Evolutionary conservation across 371 early-diverging fungal species (phyloP).

Genomic region (Nosema muscidifuracis): DNA sequence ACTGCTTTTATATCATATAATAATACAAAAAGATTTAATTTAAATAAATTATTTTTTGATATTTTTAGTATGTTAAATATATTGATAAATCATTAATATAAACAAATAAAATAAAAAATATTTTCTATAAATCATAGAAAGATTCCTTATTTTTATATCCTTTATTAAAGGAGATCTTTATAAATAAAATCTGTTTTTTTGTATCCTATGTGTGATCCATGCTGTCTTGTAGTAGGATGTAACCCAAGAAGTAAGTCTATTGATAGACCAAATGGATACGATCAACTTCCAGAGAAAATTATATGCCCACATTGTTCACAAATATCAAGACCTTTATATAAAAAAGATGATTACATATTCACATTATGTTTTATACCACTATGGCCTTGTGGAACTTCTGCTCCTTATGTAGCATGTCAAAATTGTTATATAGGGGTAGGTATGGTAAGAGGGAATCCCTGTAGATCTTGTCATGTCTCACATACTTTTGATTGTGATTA

Average conservation of each 20-base stretch:
- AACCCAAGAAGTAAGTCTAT: background rate
- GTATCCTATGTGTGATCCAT: slow-evolving; percentile 6
- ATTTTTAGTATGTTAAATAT: no score
- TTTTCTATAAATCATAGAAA: no score
- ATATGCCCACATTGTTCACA: slow-evolving; percentile 34
- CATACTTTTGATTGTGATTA: slow-evolving; percentile 17
- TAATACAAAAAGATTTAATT: no score
- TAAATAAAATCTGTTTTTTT: background rate
- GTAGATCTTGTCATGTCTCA: slow-evolving; percentile 18
- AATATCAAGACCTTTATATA: slow-evolving; percentile 17
- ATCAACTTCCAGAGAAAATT: slow-evolving; percentile 31
- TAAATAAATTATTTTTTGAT: no score
- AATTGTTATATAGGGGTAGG: slow-evolving; percentile 12
- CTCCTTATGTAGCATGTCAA: slow-evolving; percentile 34
- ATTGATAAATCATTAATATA: no score
- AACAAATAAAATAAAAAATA: no score
- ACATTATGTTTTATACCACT: slow-evolving; percentile 38
- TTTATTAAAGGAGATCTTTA: no score
- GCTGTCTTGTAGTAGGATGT: slow-evolving; percentile 26
- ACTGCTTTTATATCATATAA: no score
- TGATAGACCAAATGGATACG: slow-evolving; percentile 30
- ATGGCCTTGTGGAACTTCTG: slow-evolving; percentile 22
- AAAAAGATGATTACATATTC: slow-evolving; percentile 4
- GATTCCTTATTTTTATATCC: no score
- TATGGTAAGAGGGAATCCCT: background rate